Evolutionary conservation across 1,284 basidiomycete species (phyloP), one percentile per base, ranked within the genome.

Genomic region (Mycena sp.): DNA sequence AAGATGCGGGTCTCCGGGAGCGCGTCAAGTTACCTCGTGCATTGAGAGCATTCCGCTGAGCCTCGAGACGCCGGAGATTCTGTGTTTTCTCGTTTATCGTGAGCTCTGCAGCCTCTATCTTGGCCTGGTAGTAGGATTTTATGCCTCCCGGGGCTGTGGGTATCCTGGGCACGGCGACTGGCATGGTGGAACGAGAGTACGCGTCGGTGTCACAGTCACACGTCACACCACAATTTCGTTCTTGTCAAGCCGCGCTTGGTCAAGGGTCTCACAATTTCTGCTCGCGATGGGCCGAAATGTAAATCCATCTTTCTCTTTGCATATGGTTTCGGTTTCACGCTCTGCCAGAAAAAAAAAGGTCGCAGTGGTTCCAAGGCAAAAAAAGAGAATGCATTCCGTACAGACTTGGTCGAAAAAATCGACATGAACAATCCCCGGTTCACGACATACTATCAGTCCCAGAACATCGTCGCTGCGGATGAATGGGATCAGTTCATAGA

Each of bases 81-180:
- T 98, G 96, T 0, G 96, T 98, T 80, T 96, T 97, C 79, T 95
- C 90, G 78, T 97, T 98, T 72, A 98, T 98, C 48, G 92, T 85
- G 48, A 98, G 85, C 74, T 98, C 96, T 10, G 95, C 91, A 12
- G 92, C 85, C 74, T 98, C 95, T 49, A 98, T 98, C 83, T 99
- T 99, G 52, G 94, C 91, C 75, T 96, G 92, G 76, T 98, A 98
- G 83, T 98, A 99, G 2, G 93, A 89, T 75, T 94, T 91, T 48
- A 94, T 83, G 23, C 91, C 89, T 32, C 85, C 87, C 9, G 85
- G 81, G 3, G 84, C 80, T 32, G 82, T 77, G 3, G 83, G 77
- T 48, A 83, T 68, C 69, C 78, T 82, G 32, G 65, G 65, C 21
- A 81, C 79, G 16, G 83, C 76, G 23, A 82, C 80, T 29, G 87